Conservation (phyloP, 495 filamentous ascomycete species). For the Letharia columbiana region DNA sequence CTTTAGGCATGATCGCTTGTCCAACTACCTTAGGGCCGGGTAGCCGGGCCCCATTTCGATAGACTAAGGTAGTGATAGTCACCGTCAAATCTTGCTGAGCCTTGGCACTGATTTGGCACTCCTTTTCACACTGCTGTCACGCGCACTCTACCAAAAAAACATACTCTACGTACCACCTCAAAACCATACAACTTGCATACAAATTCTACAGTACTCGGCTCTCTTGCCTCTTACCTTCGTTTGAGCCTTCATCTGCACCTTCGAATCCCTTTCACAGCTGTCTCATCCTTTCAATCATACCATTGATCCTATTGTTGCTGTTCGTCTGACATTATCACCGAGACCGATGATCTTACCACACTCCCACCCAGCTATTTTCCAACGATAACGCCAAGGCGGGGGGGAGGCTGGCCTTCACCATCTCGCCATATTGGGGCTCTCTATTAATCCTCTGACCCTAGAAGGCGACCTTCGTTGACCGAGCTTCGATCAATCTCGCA, state of each 20-base stretch:
- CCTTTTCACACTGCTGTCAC: neutral
- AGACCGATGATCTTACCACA: neutral
- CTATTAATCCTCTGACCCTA: neutral
- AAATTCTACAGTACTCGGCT: neutral
- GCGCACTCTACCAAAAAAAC: neutral
- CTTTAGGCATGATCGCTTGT: neutral
- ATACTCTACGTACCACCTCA: neutral
- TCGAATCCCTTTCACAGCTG: neutral
- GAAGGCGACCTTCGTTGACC: neutral
- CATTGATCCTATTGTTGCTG: neutral
- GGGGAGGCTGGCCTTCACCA: constrained; percentile 10
- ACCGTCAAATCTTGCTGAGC: neutral
- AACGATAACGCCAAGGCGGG: neutral
- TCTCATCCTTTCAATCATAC: neutral
- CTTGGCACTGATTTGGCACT: neutral
- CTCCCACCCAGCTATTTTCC: neutral
- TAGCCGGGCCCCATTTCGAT: neutral
- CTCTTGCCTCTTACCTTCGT: constrained; percentile 1
- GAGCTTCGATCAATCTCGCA: neutral
- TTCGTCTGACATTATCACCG: neutral
- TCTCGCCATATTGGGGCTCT: neutral
- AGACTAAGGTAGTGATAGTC: neutral
- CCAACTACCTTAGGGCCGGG: neutral
- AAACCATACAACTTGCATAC: neutral
- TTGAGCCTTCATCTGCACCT: neutral